Percentiles rank a stretch among this genome's conserved stretches.
Conservation (phyloP, 305 asterid genomes). For the Fraxinus xanthoxyloides region DNA sequence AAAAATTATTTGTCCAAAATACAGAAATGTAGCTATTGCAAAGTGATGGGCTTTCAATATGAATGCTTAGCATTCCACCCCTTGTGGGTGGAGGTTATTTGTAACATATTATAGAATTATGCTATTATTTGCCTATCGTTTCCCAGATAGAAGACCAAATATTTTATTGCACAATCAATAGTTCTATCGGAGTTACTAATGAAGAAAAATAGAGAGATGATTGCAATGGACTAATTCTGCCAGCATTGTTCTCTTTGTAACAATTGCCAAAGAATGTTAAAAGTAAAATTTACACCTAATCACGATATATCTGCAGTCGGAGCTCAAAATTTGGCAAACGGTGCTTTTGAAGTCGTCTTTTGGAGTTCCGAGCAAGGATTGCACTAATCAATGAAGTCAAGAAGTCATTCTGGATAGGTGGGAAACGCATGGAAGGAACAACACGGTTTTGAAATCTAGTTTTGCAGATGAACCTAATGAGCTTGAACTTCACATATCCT, state of each 20-base stretch:
- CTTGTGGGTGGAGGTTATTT: slow-evolving; percentile 22
- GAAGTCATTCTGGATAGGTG: background rate
- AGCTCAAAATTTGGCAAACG: background rate
- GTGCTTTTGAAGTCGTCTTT: background rate
- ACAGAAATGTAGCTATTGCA: slow-evolving; percentile 32
- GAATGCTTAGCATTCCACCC: slow-evolving; percentile 34
- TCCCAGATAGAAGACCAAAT: background rate
- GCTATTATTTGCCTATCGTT: background rate
- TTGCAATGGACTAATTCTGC: background rate
- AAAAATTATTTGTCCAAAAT: slow-evolving; percentile 32
- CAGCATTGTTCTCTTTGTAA: background rate
- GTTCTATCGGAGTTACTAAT: background rate
- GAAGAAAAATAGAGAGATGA: background rate
- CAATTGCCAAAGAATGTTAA: background rate
- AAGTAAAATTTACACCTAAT: background rate
- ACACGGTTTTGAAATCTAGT: background rate
- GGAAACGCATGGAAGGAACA: background rate
- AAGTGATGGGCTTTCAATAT: slow-evolving; percentile 31
- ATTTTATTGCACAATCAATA: background rate
- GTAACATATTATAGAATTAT: slow-evolving; percentile 25
- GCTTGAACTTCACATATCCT: background rate
- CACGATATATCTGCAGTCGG: background rate
- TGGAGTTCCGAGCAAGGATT: background rate
- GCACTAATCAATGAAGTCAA: background rate
- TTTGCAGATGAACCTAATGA: background rate